Base-by-base conservation (phyloP, 2,329 filamentous ascomycete genomes). In the Pseudocercospora pini-densiflorae region DNA sequence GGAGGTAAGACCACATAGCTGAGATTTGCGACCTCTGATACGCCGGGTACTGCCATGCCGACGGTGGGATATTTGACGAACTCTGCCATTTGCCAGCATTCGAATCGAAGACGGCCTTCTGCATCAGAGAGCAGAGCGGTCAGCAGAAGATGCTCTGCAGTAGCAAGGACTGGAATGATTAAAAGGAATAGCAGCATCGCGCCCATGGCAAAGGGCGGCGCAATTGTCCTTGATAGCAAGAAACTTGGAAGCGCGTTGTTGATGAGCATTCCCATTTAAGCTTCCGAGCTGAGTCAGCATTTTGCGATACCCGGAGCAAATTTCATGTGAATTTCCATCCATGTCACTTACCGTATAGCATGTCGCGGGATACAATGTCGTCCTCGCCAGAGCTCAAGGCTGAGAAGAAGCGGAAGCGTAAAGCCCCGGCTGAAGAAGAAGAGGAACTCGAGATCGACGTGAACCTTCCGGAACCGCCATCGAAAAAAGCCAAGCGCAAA, bases 401-500 rank as follows among this genome's bases (percentile, higher is more conserved):
- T 10, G 57, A 66, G 27, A 71, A 67, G 66, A 93, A 96, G 82
- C 90, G 92, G 79, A 95, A 94, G 80, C 82, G 88, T 43, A 73
- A 77, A 59, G 81, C 81, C 19, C 77, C 75, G 43, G 70, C 84
- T 62, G 79, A 81, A 33, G 73, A 86, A 62, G 86, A 89, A 57
- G 86, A 89, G 58, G 66, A 73, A 74, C 90, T 99, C 75, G 93
- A 97, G 79, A 93, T 99, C 77, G 92, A 99, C 78, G 82, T 99
- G 69, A 85, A 84, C 70, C 89, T 92, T n/a, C 95, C 95, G 27
- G 94, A 98, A 77, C 95, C 95, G 21, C 92, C 93, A 0, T 98
- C 95, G 36, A 99, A 98, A 80, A 96, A 95, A 78, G 93, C 92
- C 68, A 88, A 93, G 72, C 93, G 95, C 77, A 90, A 90, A 68